Evolutionary conservation across 2,329 filamentous ascomycete genomes (phyloP).

Genomic region (Hypoxylon sp.): DNA sequence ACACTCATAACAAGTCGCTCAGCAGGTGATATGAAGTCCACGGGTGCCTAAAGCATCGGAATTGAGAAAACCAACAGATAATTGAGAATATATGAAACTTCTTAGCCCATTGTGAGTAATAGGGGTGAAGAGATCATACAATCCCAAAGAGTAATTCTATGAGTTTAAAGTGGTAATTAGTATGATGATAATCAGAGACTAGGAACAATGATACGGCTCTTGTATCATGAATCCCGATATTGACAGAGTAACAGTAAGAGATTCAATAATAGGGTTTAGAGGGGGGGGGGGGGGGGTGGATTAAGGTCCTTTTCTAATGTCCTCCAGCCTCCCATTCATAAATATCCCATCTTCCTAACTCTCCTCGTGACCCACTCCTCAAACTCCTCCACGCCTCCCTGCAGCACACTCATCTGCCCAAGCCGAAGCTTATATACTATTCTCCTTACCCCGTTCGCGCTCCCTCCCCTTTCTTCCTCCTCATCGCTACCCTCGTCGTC

Average conservation of each 20-base stretch:
- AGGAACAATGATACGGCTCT: background rate
- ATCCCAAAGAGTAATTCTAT: background rate
- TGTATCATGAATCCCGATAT: background rate
- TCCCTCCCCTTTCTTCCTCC: conserved; percentile 57
- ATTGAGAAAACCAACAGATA: background rate
- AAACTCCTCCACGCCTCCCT: conserved; percentile 75
- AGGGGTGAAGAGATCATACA: no score
- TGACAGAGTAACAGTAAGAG: background rate
- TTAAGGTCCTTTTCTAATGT: background rate
- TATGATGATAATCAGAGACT: background rate
- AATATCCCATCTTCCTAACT: conserved; percentile 44
- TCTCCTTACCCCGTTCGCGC: conserved; percentile 58
- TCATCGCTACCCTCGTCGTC: conserved; percentile 59
- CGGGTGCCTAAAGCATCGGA: background rate
- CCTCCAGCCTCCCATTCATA: background rate
- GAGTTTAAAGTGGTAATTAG: background rate
- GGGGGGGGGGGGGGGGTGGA: no score
- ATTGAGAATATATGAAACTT: background rate
- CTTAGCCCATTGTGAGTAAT: background rate
- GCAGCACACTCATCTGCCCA: conserved; percentile 69
- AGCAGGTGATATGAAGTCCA: no score
- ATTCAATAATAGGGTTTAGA: background rate
- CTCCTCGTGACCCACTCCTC: conserved; percentile 55
- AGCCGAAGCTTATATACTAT: conserved; percentile 73
- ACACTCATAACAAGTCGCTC: no score